These are phyloP conservation scores for Ganoderma lingzhi DNA, from an alignment of 1,284 basidiomycete genomes.

Conservation along the genomic window DNA sequence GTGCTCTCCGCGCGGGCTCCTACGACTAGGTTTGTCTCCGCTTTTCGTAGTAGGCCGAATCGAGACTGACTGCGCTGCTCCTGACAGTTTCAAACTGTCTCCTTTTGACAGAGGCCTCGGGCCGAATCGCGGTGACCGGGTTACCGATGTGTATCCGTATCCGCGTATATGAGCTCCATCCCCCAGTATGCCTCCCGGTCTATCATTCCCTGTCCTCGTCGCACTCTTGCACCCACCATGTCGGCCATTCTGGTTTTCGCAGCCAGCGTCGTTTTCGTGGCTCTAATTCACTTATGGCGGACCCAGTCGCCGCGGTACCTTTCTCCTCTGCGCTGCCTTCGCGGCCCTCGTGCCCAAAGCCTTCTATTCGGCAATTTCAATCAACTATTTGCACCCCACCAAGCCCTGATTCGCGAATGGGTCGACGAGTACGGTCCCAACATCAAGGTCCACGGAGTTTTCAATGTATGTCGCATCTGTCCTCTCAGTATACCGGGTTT, in stretches of 20 bases:
- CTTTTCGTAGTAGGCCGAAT: not conserved
- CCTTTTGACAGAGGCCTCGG: not conserved
- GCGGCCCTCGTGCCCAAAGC: conserved; percentile 57
- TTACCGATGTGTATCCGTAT: not conserved
- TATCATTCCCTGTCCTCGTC: not conserved
- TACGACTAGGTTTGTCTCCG: not conserved
- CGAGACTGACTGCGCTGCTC: not conserved
- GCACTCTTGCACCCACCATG: not conserved
- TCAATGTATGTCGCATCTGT: conserved; percentile 49
- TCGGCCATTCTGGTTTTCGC: conserved; percentile 7
- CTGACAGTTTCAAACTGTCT: not conserved
- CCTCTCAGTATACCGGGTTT: not conserved
- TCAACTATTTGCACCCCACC: conserved; percentile 50
- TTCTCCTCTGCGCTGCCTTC: conserved; percentile 56
- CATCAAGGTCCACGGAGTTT: conserved; percentile 52
- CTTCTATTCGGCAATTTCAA: conserved; percentile 61
- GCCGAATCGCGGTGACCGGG: not conserved
- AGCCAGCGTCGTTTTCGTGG: not conserved
- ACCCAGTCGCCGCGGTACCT: conserved; percentile 35
- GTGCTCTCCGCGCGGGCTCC: not conserved
- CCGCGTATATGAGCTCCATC: not conserved
- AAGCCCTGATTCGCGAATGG: conserved; percentile 60
- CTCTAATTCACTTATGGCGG: conserved; percentile 3
- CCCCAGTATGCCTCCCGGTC: not conserved
- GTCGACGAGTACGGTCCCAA: conserved; percentile 60